Base-by-base conservation (phyloP, 306 rosid genomes). In the Trichosanthes truncata region DNA sequence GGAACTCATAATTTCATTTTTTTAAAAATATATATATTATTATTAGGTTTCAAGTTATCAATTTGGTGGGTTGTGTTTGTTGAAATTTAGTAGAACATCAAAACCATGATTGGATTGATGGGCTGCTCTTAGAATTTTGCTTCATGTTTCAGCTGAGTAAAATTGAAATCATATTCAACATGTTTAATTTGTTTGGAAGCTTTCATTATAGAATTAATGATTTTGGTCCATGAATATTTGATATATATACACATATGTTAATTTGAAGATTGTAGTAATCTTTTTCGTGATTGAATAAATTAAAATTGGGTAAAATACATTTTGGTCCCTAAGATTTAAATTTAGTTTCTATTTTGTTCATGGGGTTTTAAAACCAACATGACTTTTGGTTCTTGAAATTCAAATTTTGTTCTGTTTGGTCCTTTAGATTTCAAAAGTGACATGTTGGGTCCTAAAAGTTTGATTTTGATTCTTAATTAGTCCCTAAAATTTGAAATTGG, bases 51-150 rank as follows among this genome's bases (percentile, higher is more conserved):
- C 7, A 65, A 65, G 72, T 63, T 38, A 71, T 36, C 6, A 62
- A 48, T 73, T 23, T 59, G 53, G 85, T 25, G 13, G 52, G 33
- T 33, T 62, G 45, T 43, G 53, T 38, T 68, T 68, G 17, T 68
- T 40, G 18, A 68, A 68, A 40, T 68, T 68, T 40, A 68, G 51
- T 68, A 40, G 7, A 68, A 68, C 52, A 68, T 68, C 52, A 68
- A 66, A 66, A 40, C 51, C 51, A 67, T 67, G 74, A 67, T 67
- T 67, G 74, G 74, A 67, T 49, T 36, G 15, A 38, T 67, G 74
- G 51, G 7, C 31, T 36, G 51, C n/a, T 67, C 29, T 67, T 66
- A 6, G 18, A 6, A 14, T 62, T 31, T 62, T 62, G n/a, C 68
- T 61, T 60, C 38, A 29, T 29, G 40, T 26, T 29, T 29, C 8